Percentiles rank a stretch among this genome's conserved stretches.
Conservation (phyloP, 208 protist species). For the Trypanosoma rangeli region DNA sequence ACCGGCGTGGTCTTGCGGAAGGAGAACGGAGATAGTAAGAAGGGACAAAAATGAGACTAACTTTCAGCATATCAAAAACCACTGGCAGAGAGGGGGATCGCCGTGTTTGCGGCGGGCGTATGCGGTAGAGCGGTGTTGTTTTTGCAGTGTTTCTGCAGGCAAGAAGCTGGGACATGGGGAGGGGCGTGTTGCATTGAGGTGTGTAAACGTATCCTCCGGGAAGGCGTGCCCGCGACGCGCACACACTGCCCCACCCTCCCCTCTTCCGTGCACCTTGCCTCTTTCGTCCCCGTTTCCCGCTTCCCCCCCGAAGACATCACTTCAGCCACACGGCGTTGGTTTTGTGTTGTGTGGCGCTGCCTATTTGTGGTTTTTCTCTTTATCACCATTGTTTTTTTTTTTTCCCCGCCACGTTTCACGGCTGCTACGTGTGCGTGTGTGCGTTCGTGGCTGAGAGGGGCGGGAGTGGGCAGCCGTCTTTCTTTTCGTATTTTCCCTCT, state of each 20-base stretch:
- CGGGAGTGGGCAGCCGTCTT: background rate
- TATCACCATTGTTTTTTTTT: background rate
- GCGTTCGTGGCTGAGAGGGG: background rate
- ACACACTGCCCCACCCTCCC: too few species aligned
- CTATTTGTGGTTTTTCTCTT: background rate
- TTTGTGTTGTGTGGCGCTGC: background rate
- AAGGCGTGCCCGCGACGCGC: too few species aligned
- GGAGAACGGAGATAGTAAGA: slow-evolving; percentile 13
- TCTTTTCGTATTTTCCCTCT: too few species aligned
- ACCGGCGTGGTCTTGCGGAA: background rate
- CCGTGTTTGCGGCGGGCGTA: background rate
- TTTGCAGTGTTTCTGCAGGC: too few species aligned
- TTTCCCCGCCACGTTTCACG: background rate
- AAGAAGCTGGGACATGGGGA: too few species aligned
- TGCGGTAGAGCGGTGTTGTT: too few species aligned
- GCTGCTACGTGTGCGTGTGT: background rate
- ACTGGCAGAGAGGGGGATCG: background rate
- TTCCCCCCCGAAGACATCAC: too few species aligned
- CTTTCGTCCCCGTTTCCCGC: too few species aligned
- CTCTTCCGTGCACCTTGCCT: too few species aligned
- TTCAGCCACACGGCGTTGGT: too few species aligned
- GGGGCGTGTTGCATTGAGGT: too few species aligned
- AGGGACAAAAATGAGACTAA: slow-evolving; percentile 2
- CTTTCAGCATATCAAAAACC: background rate
- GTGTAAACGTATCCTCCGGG: too few species aligned